Evolutionary conservation across 768 basidiomycete genomes (phyloP), one percentile per base, ranked within the genome.

Genomic region (Boletus pseudo-olivaceus): DNA sequence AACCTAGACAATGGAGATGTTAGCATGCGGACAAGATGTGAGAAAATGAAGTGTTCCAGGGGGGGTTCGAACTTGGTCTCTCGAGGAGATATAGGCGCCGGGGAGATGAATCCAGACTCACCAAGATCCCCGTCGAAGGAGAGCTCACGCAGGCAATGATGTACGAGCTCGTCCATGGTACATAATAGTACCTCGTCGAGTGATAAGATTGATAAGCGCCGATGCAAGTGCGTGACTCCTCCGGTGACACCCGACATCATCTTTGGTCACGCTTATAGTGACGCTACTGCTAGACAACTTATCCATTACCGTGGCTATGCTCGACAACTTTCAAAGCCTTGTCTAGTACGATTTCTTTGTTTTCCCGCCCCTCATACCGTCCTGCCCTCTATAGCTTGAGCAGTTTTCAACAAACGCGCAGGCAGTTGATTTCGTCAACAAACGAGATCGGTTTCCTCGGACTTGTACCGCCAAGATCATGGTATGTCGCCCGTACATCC

Each of bases 121-220:
- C 93, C 93, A 40, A 91, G 76, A 67, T 94, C 90, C 6, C 93
- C 93, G 63, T 94, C 92, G 70, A 93, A 94, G 6, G 93, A 83
- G 30, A 96, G 77, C 69, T 96, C 91, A 37, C 87, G 85, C 34
- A 93, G 78, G 66, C 88, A 88, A 67, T 92, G 86, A 64, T 87
- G 85, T 37, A 95, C 73, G 41, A 96, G 83, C 65, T 92, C 87
- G 67, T 95, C 93, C 87, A 95, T 93, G 33, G n/a, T 29, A 7
- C 23, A 23, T 17, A 11, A 8, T 14, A n/a, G n/a, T n/a, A 8
- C 23, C 42, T 43, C 29, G 30, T 20, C 44, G 44, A 45, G 30
- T 15, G 45, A 46, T 45, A 45, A 32, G 43, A 45, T 45, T 45
- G 43, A 44, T 44, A 44, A 44, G 42, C 42, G 20, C 41, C 8